phyloP scores from a whole-genome alignment of 2,329 filamentous ascomycete species.

The Sarocladium kiliense region DNA sequence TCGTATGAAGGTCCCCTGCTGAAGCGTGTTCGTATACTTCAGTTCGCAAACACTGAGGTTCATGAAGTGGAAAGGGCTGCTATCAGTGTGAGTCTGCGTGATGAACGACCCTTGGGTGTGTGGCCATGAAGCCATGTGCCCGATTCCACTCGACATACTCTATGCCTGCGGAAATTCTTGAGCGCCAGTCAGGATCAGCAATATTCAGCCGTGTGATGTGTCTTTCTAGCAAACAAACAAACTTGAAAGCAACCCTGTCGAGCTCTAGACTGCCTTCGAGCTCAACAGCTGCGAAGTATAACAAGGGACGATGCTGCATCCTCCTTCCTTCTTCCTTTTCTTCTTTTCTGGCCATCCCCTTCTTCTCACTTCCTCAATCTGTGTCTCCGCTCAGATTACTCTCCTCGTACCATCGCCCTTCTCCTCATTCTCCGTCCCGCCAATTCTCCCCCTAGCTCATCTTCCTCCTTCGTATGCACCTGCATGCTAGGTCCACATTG shows the following conservation, averaged over 20 bases:
- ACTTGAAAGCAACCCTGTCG: conserved; percentile 1
- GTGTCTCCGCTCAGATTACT: too few relatives aligned
- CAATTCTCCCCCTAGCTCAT: too few relatives aligned
- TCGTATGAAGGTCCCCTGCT: too few relatives aligned
- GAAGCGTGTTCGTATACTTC: too few relatives aligned
- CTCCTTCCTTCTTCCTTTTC: not conserved
- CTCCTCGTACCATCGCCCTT: too few relatives aligned
- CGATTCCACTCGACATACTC: not conserved
- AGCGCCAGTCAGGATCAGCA: not conserved
- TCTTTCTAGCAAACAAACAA: conserved; percentile 1
- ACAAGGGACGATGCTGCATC: not conserved
- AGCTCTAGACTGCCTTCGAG: not conserved
- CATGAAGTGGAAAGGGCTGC: too few relatives aligned
- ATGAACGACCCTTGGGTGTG: too few relatives aligned
- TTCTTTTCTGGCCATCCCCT: too few relatives aligned
- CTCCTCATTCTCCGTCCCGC: too few relatives aligned
- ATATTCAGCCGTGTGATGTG: not conserved
- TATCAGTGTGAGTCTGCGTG: too few relatives aligned
- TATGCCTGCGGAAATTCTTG: not conserved
- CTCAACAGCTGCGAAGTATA: not conserved
- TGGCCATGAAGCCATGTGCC: not conserved
- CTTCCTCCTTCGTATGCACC: not conserved
- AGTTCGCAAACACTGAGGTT: too few relatives aligned
- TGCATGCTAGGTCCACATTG: not conserved
- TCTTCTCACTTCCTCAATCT: too few relatives aligned